A percentile compares a stretch with the other conserved stretches of the same genome.
These are phyloP conservation scores for Scheffersomyces illinoinensis DNA, from an alignment of 1,139 yeast species.

Conservation along the genomic window DNA sequence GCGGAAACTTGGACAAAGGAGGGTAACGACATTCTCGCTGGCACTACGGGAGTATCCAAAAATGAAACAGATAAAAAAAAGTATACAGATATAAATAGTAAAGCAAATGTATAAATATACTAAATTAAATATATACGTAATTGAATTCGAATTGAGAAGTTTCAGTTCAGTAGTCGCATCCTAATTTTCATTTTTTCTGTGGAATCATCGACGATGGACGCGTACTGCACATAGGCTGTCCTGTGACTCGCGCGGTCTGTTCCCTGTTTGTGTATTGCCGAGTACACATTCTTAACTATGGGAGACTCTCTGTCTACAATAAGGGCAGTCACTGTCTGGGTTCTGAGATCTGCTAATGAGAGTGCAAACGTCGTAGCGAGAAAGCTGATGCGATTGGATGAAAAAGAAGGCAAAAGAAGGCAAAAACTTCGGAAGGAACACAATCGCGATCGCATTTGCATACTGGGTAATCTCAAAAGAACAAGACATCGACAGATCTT, in stretches of 20 bases:
- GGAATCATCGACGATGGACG: neutral
- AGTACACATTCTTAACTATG: neutral
- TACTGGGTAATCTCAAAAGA: neutral
- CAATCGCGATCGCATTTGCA: neutral
- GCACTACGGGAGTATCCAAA: neutral
- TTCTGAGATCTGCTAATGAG: no score
- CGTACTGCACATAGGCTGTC: slow-evolving; percentile 1
- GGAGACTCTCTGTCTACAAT: neutral
- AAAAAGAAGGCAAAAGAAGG: neutral
- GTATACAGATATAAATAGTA: neutral
- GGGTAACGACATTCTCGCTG: slow-evolving; percentile 3
- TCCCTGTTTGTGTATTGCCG: neutral
- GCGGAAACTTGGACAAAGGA: slow-evolving; percentile 14
- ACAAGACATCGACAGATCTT: neutral
- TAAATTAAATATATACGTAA: neutral
- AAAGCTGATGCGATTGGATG: neutral
- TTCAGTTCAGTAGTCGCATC: neutral
- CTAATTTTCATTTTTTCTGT: neutral
- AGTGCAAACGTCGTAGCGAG: no score
- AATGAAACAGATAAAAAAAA: neutral
- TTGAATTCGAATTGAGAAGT: neutral
- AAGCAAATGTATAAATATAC: neutral
- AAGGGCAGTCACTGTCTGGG: no score
- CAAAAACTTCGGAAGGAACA: no score
- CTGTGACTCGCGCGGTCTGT: neutral